Conservation (phyloP, 306 rosid genomes). For the Fagus crenata region DNA sequence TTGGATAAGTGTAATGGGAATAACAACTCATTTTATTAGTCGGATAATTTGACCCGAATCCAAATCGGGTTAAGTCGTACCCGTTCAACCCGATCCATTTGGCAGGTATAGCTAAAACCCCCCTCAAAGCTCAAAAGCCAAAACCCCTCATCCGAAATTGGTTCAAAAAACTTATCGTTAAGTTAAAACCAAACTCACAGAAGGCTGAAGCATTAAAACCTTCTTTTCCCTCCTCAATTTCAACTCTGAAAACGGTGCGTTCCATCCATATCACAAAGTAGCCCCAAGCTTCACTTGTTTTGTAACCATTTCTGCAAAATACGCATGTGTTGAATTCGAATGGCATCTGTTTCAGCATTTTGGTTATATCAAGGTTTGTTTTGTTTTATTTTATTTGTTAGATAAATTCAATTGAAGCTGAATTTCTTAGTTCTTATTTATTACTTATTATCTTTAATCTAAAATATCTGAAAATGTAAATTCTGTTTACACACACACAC, state of each 20-base stretch:
- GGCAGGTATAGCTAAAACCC: not conserved
- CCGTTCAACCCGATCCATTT: no score
- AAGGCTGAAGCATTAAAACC: no score
- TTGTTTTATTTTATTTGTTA: not conserved
- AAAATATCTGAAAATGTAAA: not conserved
- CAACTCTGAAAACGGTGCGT: not conserved
- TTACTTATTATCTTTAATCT: not conserved
- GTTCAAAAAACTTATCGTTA: not conserved
- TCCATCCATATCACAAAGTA: not conserved
- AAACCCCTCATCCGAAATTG: not conserved
- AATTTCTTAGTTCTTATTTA: not conserved
- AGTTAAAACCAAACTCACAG: not conserved
- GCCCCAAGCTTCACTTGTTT: not conserved
- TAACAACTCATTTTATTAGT: no score
- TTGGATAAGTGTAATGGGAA: no score
- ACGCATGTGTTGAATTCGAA: constrained; percentile 10
- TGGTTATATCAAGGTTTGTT: constrained; percentile 43
- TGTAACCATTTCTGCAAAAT: not conserved
- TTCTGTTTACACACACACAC: not conserved
- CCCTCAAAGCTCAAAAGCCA: not conserved
- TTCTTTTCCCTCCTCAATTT: not conserved
- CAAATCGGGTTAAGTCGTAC: no score
- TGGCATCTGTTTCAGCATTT: constrained; percentile 46
- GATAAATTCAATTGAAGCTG: not conserved
- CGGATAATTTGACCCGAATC: no score